A percentile compares a stretch with the other conserved stretches of the same genome.
Evolutionary conservation across 257 asterid species (phyloP).

Genomic region (Mentha longifolia): DNA sequence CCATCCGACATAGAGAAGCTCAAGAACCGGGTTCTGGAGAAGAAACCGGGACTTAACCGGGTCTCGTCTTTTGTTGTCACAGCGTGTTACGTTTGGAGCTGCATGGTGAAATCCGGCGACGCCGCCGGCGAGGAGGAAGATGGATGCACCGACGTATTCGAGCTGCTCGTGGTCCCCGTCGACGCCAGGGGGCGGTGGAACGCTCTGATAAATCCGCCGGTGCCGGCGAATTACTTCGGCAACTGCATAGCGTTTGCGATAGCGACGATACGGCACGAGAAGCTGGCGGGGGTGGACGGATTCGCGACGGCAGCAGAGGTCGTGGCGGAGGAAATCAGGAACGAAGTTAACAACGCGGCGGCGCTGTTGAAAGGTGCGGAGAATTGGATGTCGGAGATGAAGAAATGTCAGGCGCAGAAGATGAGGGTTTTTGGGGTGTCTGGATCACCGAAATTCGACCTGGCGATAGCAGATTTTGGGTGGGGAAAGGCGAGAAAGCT

Average conservation of each 20-base stretch:
- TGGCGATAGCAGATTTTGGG: slow-evolving; percentile 51
- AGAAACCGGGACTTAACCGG: slow-evolving; percentile 30
- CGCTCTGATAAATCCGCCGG: slow-evolving; percentile 39
- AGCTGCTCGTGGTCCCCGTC: slow-evolving; percentile 28
- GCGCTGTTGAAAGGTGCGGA: slow-evolving; percentile 40
- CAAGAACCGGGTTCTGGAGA: slow-evolving; percentile 36
- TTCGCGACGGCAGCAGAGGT: slow-evolving; percentile 42
- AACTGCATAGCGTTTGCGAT: slow-evolving; percentile 45
- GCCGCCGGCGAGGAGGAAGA: neutral
- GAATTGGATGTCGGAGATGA: slow-evolving; percentile 25
- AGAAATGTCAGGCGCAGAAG: neutral
- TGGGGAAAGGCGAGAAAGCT: slow-evolving; percentile 51
- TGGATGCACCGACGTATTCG: neutral
- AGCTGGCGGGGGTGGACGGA: slow-evolving; percentile 42
- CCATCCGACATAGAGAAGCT: slow-evolving; percentile 27
- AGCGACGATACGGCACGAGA: slow-evolving; percentile 17
- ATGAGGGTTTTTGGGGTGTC: slow-evolving; percentile 32
- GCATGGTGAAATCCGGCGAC: slow-evolving; percentile 41
- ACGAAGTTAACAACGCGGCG: slow-evolving; percentile 29
- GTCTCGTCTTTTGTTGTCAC: slow-evolving; percentile 42
- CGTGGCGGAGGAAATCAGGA: slow-evolving; percentile 37
- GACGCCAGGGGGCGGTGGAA: slow-evolving; percentile 37
- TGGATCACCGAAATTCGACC: slow-evolving; percentile 58
- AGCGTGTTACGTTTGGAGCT: slow-evolving; percentile 48
- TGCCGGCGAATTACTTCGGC: slow-evolving; percentile 56